Percentiles rank a stretch among this genome's conserved stretches.
Evolutionary conservation across 805 yeast genomes (phyloP).

Genomic region (Teunomyces tritomae): DNA sequence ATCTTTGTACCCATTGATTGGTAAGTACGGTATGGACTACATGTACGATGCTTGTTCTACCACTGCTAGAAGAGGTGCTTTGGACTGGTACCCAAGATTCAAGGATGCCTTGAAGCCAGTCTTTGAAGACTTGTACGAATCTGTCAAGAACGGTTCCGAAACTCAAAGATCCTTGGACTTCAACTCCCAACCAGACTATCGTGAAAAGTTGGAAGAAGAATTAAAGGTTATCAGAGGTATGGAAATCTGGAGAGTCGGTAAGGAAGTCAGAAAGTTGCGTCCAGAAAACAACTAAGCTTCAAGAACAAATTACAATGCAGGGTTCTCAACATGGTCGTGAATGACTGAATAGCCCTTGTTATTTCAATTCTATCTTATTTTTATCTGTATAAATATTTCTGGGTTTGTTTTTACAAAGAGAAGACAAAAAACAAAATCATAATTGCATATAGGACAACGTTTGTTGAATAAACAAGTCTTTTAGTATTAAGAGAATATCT

Average conservation of each 20-base stretch:
- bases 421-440: constrained; percentile 1
- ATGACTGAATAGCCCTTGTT: constrained; percentile 30
- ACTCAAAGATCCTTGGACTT: constrained; percentile 97
- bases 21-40: constrained; percentile 99
- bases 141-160: constrained; percentile 94
- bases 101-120: constrained; percentile 98
- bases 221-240: constrained; percentile 89
- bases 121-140: constrained; percentile 91
- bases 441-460: constrained; percentile 35
- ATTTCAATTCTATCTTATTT: constrained; percentile 13
- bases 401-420: constrained; percentile 10
- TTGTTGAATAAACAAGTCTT: constrained; percentile 46
- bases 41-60: constrained; percentile 99
- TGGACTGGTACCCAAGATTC: constrained; percentile 99
- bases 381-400: constrained; percentile 9
- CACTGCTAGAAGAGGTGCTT: constrained; percentile 99
- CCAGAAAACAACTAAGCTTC: constrained; percentile 88
- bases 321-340: constrained; percentile 31
- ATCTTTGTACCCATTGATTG: constrained; percentile 97
- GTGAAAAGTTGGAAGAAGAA: constrained; percentile 93
- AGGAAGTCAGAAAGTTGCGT: constrained; percentile 99
- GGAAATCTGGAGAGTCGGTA: constrained; percentile 99
- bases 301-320: constrained; percentile 3
- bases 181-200: constrained; percentile 98
- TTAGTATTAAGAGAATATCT: not conserved